Base-by-base conservation (phyloP, 768 basidiomycete genomes). In the Butyriboletus loyo region DNA sequence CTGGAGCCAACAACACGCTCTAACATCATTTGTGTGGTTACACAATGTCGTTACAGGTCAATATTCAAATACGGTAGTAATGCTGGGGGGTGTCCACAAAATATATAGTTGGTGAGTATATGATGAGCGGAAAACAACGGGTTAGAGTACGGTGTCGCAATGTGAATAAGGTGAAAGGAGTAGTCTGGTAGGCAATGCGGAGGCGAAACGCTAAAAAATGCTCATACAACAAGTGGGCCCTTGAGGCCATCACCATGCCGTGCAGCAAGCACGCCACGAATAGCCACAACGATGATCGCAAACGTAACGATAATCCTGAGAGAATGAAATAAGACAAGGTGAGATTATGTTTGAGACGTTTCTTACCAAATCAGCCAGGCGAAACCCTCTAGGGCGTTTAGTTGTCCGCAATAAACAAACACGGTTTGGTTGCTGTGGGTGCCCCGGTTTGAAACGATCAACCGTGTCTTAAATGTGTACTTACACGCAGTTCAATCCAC, bases 361-460 rank as follows among this genome's bases (percentile, higher is more conserved):
- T 69, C 82, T 55, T 56, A 88, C 87, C 84, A 87, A 58, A 81
- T 78, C 14, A 86, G 61, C 89, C 89, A 92, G 8, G 86, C 81
- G 60, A 91, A 90, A 19, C 72, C 89, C 62, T 85, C 79, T 1
- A 87, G 68, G 5, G 89, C 87, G 49, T 89, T 90, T 31, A 91
- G 72, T 61, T 92, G 89, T 27, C 80, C 80, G 62, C 89, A 92
- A 55, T 89, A 89, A 13, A 75, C 70, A 56, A 82, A 80, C 13
- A 65, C 57, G 13, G 66, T 67, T 58, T 81, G 72, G 15, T 72
- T 77, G 44, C 73, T 73, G 44, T 13, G 14, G 21, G 45, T 40
- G 19, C 11, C 54, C 22, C 43, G 31, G 46, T 46, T 40, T 36
- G 11, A 49, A 36, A 34, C 19, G 17, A 31, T 35, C 36, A 7